phyloP scores from a whole-genome alignment of 169 alveolate species.

The Cyclospora cayetanensis region DNA sequence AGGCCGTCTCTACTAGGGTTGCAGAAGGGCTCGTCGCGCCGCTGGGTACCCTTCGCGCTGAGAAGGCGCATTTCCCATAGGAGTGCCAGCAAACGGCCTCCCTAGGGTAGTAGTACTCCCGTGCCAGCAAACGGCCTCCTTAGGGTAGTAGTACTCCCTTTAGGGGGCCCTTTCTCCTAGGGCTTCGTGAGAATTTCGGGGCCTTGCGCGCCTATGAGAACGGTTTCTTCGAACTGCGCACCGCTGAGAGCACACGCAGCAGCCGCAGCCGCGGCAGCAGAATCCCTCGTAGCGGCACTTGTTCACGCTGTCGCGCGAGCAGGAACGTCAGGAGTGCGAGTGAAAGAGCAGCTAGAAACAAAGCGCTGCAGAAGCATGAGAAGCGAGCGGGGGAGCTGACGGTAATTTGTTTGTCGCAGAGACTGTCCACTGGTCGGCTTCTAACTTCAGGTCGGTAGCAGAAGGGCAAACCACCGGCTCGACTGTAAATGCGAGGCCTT shows the following conservation, averaged over 20 bases:
- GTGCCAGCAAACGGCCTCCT: neutral
- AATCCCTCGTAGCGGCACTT: neutral
- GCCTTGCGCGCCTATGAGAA: neutral
- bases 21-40: neutral
- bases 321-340: too few species aligned
- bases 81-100: neutral
- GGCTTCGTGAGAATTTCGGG: neutral
- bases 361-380: neutral
- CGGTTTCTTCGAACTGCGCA: neutral
- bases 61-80: neutral
- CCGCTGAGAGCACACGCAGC: too few species aligned
- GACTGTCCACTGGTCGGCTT: neutral
- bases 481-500: neutral
- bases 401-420: neutral
- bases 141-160: too few species aligned
- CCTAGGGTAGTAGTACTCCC: neutral
- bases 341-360: neutral
- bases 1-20: neutral
- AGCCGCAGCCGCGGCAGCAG: neutral
- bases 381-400: neutral
- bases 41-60: neutral
- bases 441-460: too few species aligned
- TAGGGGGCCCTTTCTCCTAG: neutral
- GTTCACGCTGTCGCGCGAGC: too few species aligned
- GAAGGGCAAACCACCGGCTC: too few species aligned